Evolutionary conservation across 129 eudicot species (phyloP).

Genomic region (Flaveria ramosissima): DNA sequence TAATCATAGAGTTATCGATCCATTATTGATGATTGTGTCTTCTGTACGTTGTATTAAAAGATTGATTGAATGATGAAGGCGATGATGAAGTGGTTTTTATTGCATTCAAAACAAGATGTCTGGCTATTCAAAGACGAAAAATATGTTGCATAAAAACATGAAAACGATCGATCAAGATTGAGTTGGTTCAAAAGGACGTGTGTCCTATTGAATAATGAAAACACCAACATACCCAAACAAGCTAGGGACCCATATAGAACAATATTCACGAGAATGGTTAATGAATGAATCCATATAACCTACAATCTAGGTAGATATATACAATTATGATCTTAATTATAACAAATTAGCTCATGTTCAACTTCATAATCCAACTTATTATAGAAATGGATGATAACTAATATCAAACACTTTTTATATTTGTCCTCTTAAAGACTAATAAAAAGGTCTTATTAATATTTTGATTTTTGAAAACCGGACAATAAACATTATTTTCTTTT

Average conservation of each 20-base stretch:
- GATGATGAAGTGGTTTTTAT: not conserved
- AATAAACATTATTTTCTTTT: no score
- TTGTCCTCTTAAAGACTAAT: no score
- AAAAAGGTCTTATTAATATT: no score
- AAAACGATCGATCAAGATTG: slow-evolving; percentile 17
- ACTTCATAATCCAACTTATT: no score
- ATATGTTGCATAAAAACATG: slow-evolving; percentile 11
- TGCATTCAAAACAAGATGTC: not conserved
- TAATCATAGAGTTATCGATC: not conserved
- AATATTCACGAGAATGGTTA: no score
- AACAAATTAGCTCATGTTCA: not conserved
- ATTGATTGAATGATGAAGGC: not conserved
- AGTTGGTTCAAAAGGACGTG: slow-evolving; percentile 26
- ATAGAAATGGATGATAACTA: no score
- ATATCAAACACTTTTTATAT: no score
- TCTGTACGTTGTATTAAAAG: not conserved
- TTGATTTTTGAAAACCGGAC: no score
- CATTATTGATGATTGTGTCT: not conserved
- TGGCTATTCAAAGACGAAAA: slow-evolving; percentile 9
- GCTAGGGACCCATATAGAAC: no score
- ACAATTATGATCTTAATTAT: not conserved
- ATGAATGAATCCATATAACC: no score
- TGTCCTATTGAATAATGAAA: slow-evolving; percentile 3
- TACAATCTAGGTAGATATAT: not conserved
- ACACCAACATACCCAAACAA: not conserved